Evolutionary conservation across 129 eudicot species (phyloP).

Genomic region (Cynara cardunculus): DNA sequence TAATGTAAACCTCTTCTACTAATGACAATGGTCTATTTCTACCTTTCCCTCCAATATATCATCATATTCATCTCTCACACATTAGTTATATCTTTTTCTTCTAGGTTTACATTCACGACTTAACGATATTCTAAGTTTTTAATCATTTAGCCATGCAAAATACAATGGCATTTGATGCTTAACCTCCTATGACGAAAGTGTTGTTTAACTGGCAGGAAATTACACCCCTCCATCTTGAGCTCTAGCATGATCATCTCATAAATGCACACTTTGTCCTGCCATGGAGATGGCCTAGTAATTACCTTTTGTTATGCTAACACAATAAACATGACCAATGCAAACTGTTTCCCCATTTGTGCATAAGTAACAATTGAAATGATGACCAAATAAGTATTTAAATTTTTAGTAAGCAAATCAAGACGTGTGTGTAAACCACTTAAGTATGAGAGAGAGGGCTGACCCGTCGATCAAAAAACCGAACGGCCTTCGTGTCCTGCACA

Average conservation of each 20-base stretch:
- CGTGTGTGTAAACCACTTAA: background rate
- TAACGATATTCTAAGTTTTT: too few species aligned
- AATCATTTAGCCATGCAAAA: background rate
- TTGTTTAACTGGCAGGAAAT: background rate
- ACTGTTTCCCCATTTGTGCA: background rate
- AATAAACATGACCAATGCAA: background rate
- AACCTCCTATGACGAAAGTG: background rate
- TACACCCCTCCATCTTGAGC: background rate
- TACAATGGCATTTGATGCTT: background rate
- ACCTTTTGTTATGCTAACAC: background rate
- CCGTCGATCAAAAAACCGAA: conserved; percentile 97
- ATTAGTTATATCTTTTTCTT: background rate
- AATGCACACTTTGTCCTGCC: background rate
- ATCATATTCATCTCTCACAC: background rate
- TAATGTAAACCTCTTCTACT: background rate
- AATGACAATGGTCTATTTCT: background rate
- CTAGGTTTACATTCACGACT: background rate
- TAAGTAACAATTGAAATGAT: background rate
- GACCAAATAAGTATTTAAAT: background rate
- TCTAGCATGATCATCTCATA: background rate
- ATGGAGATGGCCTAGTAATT: background rate
- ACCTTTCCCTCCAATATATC: background rate
- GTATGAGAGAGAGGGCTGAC: conserved; percentile 33
- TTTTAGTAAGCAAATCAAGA: background rate
- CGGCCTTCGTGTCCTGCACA: conserved; percentile 74